Percentiles rank a stretch among this genome's conserved stretches.
Evolutionary conservation across 2,329 filamentous ascomycete genomes (phyloP).

Genomic region (Berkeleyomyces basicola): DNA sequence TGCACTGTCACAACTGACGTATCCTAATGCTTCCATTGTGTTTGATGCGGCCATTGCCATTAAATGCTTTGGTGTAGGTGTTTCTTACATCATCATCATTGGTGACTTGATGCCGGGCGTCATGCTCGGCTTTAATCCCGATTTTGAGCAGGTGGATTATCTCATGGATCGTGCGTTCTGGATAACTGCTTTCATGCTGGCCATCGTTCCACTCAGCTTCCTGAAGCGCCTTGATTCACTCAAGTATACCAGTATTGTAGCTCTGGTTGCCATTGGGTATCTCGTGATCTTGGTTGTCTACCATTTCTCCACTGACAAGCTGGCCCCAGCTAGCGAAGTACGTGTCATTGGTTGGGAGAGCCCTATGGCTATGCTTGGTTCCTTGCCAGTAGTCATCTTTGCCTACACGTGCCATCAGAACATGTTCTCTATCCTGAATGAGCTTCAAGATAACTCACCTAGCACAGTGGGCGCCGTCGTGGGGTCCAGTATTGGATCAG

Average conservation of each 20-base stretch:
- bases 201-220: slow-evolving; percentile 90
- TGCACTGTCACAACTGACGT: slow-evolving; percentile 90
- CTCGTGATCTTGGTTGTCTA: slow-evolving; percentile 85
- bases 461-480: slow-evolving; percentile 61
- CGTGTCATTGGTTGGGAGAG: slow-evolving; percentile 66
- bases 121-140: slow-evolving; percentile 59
- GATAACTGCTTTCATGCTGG: slow-evolving; percentile 94
- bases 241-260: slow-evolving; percentile 90
- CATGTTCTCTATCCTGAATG: slow-evolving; percentile 98
- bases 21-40: slow-evolving; percentile 85
- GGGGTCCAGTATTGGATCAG: slow-evolving; percentile 67
- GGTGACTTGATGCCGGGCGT: slow-evolving; percentile 97
- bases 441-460: slow-evolving; percentile 73
- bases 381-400: slow-evolving; percentile 89
- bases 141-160: slow-evolving; percentile 46
- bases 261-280: slow-evolving; percentile 84
- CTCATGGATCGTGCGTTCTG: slow-evolving; percentile 86
- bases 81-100: slow-evolving; percentile 97
- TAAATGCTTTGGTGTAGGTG: slow-evolving; percentile 94
- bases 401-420: slow-evolving; percentile 99
- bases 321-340: slow-evolving; percentile 56
- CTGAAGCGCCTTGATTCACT: slow-evolving; percentile 80
- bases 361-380: slow-evolving; percentile 60
- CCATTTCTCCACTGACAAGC: slow-evolving; percentile 70
- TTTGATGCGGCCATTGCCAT: slow-evolving; percentile 94